Evolutionary conservation across 805 yeast genomes (phyloP).

Genomic region (Ogataea parapolymorpha): DNA sequence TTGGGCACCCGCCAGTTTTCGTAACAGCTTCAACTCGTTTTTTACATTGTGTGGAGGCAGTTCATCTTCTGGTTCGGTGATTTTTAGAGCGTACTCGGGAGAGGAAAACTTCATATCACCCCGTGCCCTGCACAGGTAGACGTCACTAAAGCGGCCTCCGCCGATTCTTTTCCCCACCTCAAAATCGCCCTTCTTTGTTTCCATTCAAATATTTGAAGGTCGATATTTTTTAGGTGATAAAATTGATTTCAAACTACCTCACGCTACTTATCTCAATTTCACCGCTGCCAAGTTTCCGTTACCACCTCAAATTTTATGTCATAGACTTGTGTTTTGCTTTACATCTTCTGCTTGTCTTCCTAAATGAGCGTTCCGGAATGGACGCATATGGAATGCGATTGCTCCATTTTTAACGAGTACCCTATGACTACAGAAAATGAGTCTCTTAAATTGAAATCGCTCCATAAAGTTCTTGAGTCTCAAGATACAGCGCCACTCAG

Average conservation of each 20-base stretch:
- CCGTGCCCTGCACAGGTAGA: conserved; percentile 24
- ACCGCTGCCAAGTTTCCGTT: not conserved
- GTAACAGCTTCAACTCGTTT: conserved; percentile 42
- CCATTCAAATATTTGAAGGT: not conserved
- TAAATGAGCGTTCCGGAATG: conserved; percentile 35
- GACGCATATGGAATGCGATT: conserved; percentile 49
- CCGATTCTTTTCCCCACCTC: conserved; percentile 30
- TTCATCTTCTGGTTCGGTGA: conserved; percentile 47
- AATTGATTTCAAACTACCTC: too few relatives aligned
- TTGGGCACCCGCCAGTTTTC: conserved; percentile 11
- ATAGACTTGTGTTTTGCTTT: not conserved
- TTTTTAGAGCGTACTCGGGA: conserved; percentile 42
- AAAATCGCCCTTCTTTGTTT: conserved; percentile 18
- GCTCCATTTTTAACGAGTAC: conserved; percentile 42
- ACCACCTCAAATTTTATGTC: not conserved
- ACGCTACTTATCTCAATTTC: not conserved
- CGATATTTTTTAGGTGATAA: not conserved
- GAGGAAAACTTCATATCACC: not conserved
- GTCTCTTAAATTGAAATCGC: conserved; percentile 36
- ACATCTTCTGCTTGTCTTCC: not conserved
- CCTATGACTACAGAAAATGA: conserved; percentile 40
- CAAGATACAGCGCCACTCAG: conserved; percentile 29
- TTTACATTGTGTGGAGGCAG: conserved; percentile 51
- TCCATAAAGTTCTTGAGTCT: conserved; percentile 36
- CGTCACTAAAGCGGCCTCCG: conserved; percentile 44